phyloP scores from a whole-genome alignment of 2,329 filamentous ascomycete species.

The Scedosporium apiospermum region DNA sequence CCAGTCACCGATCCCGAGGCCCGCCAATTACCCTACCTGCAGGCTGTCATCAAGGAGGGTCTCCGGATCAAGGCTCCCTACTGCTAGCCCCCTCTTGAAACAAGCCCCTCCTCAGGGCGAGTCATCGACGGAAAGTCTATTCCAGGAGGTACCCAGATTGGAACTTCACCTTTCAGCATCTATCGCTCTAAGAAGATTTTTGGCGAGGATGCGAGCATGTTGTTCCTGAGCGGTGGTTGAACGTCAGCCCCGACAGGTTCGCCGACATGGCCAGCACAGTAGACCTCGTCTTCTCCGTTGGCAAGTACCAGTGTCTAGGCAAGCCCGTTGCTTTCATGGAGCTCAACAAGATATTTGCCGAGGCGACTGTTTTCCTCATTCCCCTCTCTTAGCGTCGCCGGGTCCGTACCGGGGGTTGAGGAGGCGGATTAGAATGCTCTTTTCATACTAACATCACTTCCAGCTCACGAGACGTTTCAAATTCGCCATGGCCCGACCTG shows the following conservation, averaged over 20 bases:
- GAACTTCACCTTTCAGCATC: constrained; percentile 29
- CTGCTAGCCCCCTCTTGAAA: constrained; percentile 24
- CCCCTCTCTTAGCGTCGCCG: background rate
- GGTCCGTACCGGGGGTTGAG: background rate
- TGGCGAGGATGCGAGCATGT: constrained; percentile 31
- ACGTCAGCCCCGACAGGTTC: constrained; percentile 18
- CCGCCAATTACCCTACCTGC: constrained; percentile 32
- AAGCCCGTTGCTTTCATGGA: constrained; percentile 33
- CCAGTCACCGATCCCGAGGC: constrained; percentile 25
- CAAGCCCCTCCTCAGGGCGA: constrained; percentile 27
- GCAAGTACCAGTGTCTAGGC: constrained; percentile 34
- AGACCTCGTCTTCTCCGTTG: constrained; percentile 33
- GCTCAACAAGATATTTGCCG: constrained; percentile 31
- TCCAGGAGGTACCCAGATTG: constrained; percentile 35
- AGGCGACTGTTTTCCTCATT: constrained; percentile 18
- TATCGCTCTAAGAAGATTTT: constrained; percentile 26
- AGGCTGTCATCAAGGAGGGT: constrained; percentile 39
- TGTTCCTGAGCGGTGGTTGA: constrained; percentile 39
- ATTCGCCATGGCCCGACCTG: constrained; percentile 1
- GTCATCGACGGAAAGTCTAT: constrained; percentile 28
- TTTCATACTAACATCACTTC: background rate
- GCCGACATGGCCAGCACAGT: constrained; percentile 26
- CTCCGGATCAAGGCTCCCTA: constrained; percentile 36
- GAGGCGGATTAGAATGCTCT: background rate
- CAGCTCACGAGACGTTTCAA: constrained; percentile 2